Percentiles rank a stretch among this genome's conserved stretches.
These are phyloP conservation scores for Mallotus japonicus DNA, from an alignment of 441 rosid genomes.

Conservation along the genomic window DNA sequence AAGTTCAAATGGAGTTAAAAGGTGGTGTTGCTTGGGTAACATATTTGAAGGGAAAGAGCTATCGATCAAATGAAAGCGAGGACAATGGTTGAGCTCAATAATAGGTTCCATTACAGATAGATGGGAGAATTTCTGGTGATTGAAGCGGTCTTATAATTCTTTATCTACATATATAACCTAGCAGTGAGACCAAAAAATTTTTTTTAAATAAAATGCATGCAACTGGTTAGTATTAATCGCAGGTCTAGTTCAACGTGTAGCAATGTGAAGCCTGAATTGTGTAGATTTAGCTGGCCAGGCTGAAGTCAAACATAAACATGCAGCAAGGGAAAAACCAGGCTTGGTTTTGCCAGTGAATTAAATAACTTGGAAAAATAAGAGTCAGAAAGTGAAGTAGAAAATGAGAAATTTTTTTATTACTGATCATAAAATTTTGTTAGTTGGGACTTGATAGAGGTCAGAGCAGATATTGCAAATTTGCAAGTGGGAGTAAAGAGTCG, in stretches of 20 bases:
- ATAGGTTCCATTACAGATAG: conserved; percentile 12
- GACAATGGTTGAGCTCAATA: conserved; percentile 8
- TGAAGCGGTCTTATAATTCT: background rate
- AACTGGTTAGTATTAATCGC: too few relatives aligned
- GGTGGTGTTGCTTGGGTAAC: conserved; percentile 9
- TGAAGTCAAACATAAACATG: too few relatives aligned
- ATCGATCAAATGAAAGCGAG: background rate
- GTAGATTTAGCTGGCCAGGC: too few relatives aligned
- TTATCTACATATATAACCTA: background rate
- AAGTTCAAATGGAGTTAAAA: conserved; percentile 18
- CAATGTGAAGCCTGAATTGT: too few relatives aligned
- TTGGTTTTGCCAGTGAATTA: background rate
- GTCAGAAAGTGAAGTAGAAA: background rate
- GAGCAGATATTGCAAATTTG: background rate
- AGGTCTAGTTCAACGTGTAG: too few relatives aligned
- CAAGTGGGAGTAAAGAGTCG: background rate
- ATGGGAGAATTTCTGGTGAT: background rate
- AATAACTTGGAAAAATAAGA: background rate
- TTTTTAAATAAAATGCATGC: too few relatives aligned
- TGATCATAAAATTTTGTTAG: conserved; percentile 20
- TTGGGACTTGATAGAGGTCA: background rate
- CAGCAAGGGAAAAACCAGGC: background rate
- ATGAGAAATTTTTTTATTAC: too few relatives aligned
- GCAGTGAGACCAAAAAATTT: background rate
- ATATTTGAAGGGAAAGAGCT: background rate